These are phyloP conservation scores for Paratinospora sagittata DNA, from an alignment of 164 flowering plant genomes.

Conservation along the genomic window DNA sequence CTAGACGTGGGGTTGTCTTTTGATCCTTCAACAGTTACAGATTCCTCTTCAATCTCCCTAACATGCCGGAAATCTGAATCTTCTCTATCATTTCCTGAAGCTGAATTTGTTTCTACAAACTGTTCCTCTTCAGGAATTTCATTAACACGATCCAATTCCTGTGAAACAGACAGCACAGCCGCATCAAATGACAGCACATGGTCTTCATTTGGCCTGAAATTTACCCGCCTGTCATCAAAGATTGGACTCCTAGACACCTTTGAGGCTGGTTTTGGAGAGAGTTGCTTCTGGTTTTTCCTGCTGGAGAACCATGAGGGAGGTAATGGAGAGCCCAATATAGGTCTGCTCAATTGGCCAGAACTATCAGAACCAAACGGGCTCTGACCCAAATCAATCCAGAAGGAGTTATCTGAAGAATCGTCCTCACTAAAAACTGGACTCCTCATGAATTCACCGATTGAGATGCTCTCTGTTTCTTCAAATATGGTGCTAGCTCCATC, in stretches of 20 bases:
- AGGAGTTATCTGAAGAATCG: constrained; percentile 76
- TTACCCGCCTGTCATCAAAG: constrained; percentile 40
- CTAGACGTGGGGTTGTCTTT: constrained; percentile 16
- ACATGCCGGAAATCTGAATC: constrained; percentile 13
- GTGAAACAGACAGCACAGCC: constrained; percentile 68
- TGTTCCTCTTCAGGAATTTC: constrained; percentile 52
- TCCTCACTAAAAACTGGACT: constrained; percentile 92
- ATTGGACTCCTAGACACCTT: constrained; percentile 47
- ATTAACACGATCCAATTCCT: constrained; percentile 46
- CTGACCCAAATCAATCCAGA: constrained; percentile 88
- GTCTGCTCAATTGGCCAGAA: constrained; percentile 37
- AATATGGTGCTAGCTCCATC: constrained; percentile 85
- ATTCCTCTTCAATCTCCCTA: constrained; percentile 57
- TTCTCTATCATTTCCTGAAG: constrained; percentile 9
- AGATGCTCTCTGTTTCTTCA: constrained; percentile 79
- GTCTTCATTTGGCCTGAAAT: constrained; percentile 30
- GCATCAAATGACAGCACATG: constrained; percentile 75
- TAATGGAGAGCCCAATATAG: constrained; percentile 42
- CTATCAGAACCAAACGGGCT: constrained; percentile 65
- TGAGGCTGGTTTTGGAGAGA: constrained; percentile 45
- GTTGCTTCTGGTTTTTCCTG: constrained; percentile 34
- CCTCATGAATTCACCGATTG: constrained; percentile 79
- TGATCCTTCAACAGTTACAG: constrained; percentile 16
- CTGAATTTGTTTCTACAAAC: constrained; percentile 16
- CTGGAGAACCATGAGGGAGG: constrained; percentile 63